These are phyloP conservation scores for Xylaria intraflava DNA, from an alignment of 495 filamentous ascomycete genomes.

Conservation along the genomic window DNA sequence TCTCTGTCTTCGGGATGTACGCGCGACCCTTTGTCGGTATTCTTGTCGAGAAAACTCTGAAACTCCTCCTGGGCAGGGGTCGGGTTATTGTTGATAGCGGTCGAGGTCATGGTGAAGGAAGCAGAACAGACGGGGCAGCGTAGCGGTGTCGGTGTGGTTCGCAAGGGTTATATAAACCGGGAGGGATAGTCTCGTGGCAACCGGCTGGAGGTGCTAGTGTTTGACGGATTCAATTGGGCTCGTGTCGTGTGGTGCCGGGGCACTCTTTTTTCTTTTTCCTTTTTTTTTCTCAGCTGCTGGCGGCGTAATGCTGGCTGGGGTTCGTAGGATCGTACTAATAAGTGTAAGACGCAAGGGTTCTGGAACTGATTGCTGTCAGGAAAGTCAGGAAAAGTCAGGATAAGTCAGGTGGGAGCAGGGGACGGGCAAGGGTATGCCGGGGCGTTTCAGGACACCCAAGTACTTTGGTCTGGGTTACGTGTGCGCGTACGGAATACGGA, in stretches of 20 bases:
- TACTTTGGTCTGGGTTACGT: no score
- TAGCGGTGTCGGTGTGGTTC: neutral
- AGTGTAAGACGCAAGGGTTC: conserved; percentile 25
- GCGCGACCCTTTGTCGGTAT: conserved; percentile 37
- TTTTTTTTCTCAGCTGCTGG: neutral
- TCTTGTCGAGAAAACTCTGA: conserved; percentile 60
- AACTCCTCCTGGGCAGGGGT: conserved; percentile 79
- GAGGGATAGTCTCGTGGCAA: neutral
- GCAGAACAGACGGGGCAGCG: conserved; percentile 15
- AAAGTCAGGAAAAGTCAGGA: neutral
- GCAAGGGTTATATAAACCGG: conserved; percentile 7
- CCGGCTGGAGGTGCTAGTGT: neutral
- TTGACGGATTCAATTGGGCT: conserved; percentile 2
- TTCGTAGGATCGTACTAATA: no score
- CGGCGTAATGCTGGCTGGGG: conserved; percentile 5
- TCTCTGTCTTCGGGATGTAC: conserved; percentile 50
- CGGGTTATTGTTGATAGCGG: conserved; percentile 28
- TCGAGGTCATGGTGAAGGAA: conserved; percentile 46
- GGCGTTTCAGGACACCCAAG: no score
- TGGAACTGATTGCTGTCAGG: conserved; percentile 15
- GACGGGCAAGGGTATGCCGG: no score
- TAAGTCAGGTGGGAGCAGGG: no score
- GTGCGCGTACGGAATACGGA: no score
- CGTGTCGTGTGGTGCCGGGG: neutral
- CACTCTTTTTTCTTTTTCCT: neutral